These are phyloP conservation scores for Pseudocercospora musae DNA, from an alignment of 2,329 filamentous ascomycete species.

Conservation along the genomic window DNA sequence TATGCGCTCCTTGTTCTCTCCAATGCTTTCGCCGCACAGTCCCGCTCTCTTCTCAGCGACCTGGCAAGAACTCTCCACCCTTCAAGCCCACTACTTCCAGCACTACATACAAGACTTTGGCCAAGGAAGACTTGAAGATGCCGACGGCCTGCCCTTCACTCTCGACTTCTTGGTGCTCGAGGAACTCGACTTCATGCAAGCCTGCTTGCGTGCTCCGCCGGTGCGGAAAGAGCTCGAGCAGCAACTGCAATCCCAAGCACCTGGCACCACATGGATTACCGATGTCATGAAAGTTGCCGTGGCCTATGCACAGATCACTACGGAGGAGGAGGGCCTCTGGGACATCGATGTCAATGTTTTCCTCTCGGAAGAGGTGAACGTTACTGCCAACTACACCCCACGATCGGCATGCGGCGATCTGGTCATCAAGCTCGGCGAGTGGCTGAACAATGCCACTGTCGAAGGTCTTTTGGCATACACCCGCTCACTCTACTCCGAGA, in stretches of 20 bases:
- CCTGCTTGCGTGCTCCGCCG: constrained; percentile 80
- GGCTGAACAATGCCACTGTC: constrained; percentile 72
- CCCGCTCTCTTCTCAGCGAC: constrained; percentile 78
- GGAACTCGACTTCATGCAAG: constrained; percentile 91
- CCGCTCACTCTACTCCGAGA: constrained; percentile 64
- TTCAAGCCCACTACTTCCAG: constrained; percentile 70
- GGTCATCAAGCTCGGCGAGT: constrained; percentile 87
- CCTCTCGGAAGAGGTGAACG: constrained; percentile 88
- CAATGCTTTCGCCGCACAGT: constrained; percentile 77
- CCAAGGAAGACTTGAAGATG: constrained; percentile 84
- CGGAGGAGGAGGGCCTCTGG: constrained; percentile 92
- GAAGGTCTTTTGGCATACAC: constrained; percentile 77
- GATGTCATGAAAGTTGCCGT: constrained; percentile 84
- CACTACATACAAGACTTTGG: constrained; percentile 84
- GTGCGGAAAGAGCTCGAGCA: constrained; percentile 86
- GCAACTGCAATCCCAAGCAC: constrained; percentile 61
- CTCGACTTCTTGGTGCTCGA: constrained; percentile 91
- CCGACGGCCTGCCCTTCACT: constrained; percentile 88
- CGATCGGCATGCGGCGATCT: constrained; percentile 89
- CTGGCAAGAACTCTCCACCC: constrained; percentile 78
- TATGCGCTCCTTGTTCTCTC: constrained; percentile 78
- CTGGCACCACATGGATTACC: constrained; percentile 73
- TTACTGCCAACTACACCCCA: constrained; percentile 94
- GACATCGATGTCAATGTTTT: constrained; percentile 95
- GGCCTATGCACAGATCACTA: constrained; percentile 82